These are phyloP conservation scores for Dendrobium huoshanense DNA, from an alignment of 106 monocot species.

Conservation along the genomic window DNA sequence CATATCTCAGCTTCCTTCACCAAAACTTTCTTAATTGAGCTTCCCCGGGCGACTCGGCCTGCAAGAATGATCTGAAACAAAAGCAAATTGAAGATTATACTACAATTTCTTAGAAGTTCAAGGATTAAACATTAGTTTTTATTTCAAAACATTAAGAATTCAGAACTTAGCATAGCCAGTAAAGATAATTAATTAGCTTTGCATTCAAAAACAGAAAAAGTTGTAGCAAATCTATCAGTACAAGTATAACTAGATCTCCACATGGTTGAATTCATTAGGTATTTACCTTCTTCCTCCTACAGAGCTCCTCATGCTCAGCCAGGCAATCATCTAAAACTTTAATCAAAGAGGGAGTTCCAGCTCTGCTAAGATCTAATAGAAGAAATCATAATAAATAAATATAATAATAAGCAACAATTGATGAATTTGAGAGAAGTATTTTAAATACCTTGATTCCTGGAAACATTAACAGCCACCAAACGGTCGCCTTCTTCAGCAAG, in stretches of 20 bases:
- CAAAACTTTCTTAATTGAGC: conserved; percentile 50
- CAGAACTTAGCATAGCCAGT: too few relatives aligned
- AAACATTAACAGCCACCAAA: conserved; percentile 65
- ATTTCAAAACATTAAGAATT: too few relatives aligned
- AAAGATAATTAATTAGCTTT: too few relatives aligned
- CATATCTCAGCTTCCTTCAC: conserved; percentile 70
- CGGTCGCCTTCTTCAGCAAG: conserved; percentile 45
- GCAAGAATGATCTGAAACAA: conserved; percentile 49
- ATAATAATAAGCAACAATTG: neutral
- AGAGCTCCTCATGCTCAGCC: conserved; percentile 37
- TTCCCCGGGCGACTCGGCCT: conserved; percentile 55
- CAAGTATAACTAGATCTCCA: too few relatives aligned
- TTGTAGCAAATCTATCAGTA: too few relatives aligned
- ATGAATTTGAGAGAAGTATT: neutral
- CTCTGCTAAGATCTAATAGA: neutral
- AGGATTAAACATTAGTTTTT: too few relatives aligned
- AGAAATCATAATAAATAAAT: neutral
- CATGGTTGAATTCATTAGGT: neutral
- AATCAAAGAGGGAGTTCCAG: conserved; percentile 23
- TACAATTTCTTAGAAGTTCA: too few relatives aligned
- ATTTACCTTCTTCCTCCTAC: conserved; percentile 42
- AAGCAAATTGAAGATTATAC: too few relatives aligned
- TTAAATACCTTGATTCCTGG: conserved; percentile 41
- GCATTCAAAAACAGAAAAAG: too few relatives aligned
- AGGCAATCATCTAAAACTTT: conserved; percentile 45